Conservation (phyloP, 2,329 filamentous ascomycete species). For the Gnomoniopsis smithogilvyi region DNA sequence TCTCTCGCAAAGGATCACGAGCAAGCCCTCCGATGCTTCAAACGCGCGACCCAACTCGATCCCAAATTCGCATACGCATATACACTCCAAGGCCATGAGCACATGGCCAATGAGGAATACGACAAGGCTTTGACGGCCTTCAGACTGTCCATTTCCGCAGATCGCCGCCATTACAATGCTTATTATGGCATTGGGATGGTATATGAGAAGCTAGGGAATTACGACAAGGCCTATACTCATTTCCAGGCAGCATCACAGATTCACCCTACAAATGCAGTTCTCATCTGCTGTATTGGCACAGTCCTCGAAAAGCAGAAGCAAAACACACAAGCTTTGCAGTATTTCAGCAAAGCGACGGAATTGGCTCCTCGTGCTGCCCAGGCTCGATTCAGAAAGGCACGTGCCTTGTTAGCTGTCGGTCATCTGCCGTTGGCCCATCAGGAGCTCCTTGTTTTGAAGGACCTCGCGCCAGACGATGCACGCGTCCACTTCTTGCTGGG, state of each 20-base stretch:
- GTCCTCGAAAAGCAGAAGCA: constrained; percentile 88
- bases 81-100: constrained; percentile 93
- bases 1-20: constrained; percentile 91
- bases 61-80: constrained; percentile 92
- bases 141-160: constrained; percentile 78
- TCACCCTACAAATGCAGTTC: constrained; percentile 89
- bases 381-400: constrained; percentile 89
- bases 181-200: constrained; percentile 87
- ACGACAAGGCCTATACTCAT: constrained; percentile 86
- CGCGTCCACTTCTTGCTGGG: constrained; percentile 95
- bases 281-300: constrained; percentile 88
- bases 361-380: constrained; percentile 78
- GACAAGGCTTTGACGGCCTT: constrained; percentile 91
- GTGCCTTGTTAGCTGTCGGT: constrained; percentile 74
- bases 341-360: constrained; percentile 79
- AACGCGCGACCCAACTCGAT: constrained; percentile 85
- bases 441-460: constrained; percentile 85
- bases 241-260: constrained; percentile 85
- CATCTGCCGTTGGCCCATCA: constrained; percentile 69
- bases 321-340: constrained; percentile 70
- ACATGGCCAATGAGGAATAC: constrained; percentile 94
- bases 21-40: constrained; percentile 91
- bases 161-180: constrained; percentile 93
- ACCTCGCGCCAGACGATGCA: constrained; percentile 88
- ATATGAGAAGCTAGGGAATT: constrained; percentile 86